Evolutionary conservation across 129 eudicot species (phyloP).

Genomic region (Scalesia atractyloides): DNA sequence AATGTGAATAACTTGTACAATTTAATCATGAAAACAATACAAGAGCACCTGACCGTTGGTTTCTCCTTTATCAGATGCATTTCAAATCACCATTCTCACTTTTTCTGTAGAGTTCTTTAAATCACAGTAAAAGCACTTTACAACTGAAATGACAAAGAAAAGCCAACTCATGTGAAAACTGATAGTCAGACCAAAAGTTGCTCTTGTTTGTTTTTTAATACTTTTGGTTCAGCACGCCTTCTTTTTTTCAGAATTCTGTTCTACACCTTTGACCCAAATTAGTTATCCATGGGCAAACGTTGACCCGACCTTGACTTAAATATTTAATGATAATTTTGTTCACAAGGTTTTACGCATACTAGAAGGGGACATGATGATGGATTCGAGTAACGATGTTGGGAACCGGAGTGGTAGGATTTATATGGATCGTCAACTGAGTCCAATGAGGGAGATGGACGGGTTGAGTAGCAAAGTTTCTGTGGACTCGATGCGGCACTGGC

Average conservation of each 20-base stretch:
- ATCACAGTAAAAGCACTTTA: slow-evolving; percentile 9
- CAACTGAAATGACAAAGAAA: slow-evolving; percentile 5
- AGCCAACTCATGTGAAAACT: not conserved
- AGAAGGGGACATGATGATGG: slow-evolving; percentile 88
- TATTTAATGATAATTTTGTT: slow-evolving; percentile 1
- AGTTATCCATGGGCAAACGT: not conserved
- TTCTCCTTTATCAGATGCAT: slow-evolving; percentile 7
- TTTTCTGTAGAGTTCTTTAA: not conserved
- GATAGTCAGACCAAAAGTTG: not conserved
- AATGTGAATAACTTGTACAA: slow-evolving; percentile 5
- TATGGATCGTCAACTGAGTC: slow-evolving; percentile 45
- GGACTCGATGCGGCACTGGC: slow-evolving; percentile 45
- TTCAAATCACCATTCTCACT: not conserved
- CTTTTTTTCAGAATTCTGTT: not conserved
- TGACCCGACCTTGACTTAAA: not conserved
- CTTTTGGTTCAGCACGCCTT: not conserved
- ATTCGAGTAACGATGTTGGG: slow-evolving; percentile 62
- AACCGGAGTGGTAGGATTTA: slow-evolving; percentile 71
- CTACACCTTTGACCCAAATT: not conserved
- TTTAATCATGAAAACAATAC: not conserved
- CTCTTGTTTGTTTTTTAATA: not conserved
- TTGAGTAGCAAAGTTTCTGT: slow-evolving; percentile 45
- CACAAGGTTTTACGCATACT: slow-evolving; percentile 85
- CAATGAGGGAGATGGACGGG: slow-evolving; percentile 40
- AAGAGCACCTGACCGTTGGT: not conserved